phyloP scores from a whole-genome alignment of 2,329 filamentous ascomycete species.

The Fusarium ambrosium region DNA sequence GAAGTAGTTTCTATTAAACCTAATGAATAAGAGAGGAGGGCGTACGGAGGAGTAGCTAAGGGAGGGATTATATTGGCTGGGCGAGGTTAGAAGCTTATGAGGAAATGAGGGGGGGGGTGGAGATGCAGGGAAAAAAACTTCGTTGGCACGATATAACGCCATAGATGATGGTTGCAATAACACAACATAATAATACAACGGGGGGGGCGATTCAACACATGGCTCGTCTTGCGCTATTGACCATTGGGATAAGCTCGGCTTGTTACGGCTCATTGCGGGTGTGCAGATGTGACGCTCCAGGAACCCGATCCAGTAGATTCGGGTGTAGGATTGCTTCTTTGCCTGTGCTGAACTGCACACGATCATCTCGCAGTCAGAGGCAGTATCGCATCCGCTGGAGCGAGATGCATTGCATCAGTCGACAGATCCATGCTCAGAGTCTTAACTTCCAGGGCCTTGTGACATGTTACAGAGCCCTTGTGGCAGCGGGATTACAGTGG shows the following conservation, averaged over 20 bases:
- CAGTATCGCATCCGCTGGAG: background rate
- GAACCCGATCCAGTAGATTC: background rate
- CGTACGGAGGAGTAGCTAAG: too few species aligned
- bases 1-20: too few species aligned
- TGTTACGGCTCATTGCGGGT: slow-evolving; percentile 26
- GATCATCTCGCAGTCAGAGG: background rate
- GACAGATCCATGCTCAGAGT: background rate
- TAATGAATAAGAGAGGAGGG: too few species aligned
- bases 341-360: background rate
- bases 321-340: background rate
- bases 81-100: too few species aligned
- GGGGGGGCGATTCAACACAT: slow-evolving; percentile 19
- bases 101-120: too few species aligned
- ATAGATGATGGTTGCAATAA: too few species aligned
- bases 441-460: slow-evolving; percentile 1
- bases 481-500: slow-evolving; percentile 1
- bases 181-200: too few species aligned
- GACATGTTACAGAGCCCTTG: background rate
- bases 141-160: too few species aligned
- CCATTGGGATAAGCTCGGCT: slow-evolving; percentile 22
- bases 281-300: background rate
- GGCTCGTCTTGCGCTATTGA: slow-evolving; percentile 17
- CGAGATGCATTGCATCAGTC: slow-evolving; percentile 1
- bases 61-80: too few species aligned
- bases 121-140: too few species aligned